Base-by-base conservation (phyloP, 208 protist species). In the Crithidia sp. region DNA sequence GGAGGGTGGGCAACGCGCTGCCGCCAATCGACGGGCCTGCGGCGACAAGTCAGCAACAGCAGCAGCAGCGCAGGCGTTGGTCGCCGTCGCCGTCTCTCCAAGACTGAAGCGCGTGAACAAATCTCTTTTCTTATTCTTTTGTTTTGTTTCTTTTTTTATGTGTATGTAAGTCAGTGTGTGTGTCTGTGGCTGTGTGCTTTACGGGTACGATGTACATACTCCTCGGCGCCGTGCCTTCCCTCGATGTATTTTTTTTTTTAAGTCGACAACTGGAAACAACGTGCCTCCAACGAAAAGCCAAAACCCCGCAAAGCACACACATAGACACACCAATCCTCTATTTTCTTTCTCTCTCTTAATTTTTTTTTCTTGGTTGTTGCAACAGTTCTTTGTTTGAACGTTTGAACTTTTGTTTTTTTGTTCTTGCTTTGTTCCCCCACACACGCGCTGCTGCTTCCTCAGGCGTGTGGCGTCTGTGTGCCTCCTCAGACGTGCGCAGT, bases 381-480 rank as follows among this genome's bases (percentile, higher is more conserved):
- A 7, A 49, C 45, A 14, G 45, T 49, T 49, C 12, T 49, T 49
- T 49, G 45, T 49, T 49, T 28, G 28, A 28, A 53, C 45, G 45
- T 14, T 49, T 49, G 45, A 49, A 49, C 12, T 72, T 80, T 58
- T 70, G 55, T 60, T 45, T 72, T 45, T 72, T 54, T 67, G 54
- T 74, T n/a, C 41, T 55, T 36, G 12, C 45, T 12, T 73, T 68
- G 54, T 50, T 67, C 56, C 28, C 28, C 28, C 28, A 28, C 28
- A 28, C 0, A 28, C 1, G 1, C 28, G 28, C 28, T 28, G 28
- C 28, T 28, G 28, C 28, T 28, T 28, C 28, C 28, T 28, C 28
- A 28, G 28, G 28, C 28, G 28, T 1, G 28, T 28, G 28, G 28
- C 28, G 28, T 1, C 28, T 28, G 28, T 28, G 28, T 28, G 28